phyloP scores from a whole-genome alignment of 148 eudicot species.

The Arctostaphylos glauca region DNA sequence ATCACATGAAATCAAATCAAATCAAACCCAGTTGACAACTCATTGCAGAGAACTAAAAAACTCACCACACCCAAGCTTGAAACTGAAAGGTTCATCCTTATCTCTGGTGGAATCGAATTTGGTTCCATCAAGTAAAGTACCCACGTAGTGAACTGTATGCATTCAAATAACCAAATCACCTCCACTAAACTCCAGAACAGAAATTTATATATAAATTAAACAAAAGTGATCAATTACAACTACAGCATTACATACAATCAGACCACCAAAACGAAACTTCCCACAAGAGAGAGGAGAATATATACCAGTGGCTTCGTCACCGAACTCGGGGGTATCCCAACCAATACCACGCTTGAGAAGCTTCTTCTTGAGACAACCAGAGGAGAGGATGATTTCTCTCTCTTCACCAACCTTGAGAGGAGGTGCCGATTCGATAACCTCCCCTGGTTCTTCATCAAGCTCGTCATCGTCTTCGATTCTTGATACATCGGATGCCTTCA shows the following conservation, averaged over 20 bases:
- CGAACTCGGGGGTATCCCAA: conserved; percentile 57
- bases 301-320: conserved; percentile 61
- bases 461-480: conserved; percentile 36
- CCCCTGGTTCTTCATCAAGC: conserved; percentile 55
- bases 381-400: conserved; percentile 41
- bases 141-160: conserved; percentile 51
- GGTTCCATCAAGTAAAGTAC: conserved; percentile 47
- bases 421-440: conserved; percentile 65
- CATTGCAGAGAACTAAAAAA: background rate
- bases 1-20: background rate
- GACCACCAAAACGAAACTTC: too few relatives aligned
- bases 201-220: background rate
- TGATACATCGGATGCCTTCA: conserved; percentile 29
- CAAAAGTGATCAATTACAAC: background rate
- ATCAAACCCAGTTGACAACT: background rate
- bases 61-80: conserved; percentile 57
- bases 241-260: background rate
- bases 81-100: conserved; percentile 33
- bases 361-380: conserved; percentile 48
- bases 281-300: too few relatives aligned
- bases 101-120: conserved; percentile 43
- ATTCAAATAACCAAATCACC: conserved; percentile 3
- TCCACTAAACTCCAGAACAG: background rate
- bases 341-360: conserved; percentile 44
- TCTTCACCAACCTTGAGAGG: conserved; percentile 61